Conservation (phyloP, 179 eudicot species). For the Spinacia oleracea region DNA sequence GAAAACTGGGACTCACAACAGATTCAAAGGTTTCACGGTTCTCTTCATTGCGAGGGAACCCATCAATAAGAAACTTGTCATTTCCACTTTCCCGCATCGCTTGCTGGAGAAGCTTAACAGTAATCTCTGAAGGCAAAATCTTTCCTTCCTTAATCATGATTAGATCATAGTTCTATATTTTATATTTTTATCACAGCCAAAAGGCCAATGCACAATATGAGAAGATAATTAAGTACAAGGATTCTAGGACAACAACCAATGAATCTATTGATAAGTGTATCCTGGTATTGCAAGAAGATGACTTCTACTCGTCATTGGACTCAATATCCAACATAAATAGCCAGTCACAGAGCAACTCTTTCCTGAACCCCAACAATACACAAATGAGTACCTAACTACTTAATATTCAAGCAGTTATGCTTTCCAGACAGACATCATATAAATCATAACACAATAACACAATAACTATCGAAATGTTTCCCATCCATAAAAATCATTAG, state of each 20-base stretch:
- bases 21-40: slow-evolving; percentile 71
- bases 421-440: not conserved
- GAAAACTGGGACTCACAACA: slow-evolving; percentile 51
- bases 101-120: slow-evolving; percentile 67
- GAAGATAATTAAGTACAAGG: not conserved
- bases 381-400: not conserved
- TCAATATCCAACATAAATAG: not conserved
- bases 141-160: slow-evolving; percentile 76
- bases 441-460: not conserved
- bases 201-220: not conserved
- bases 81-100: slow-evolving; percentile 63
- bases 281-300: not conserved
- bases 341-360: slow-evolving; percentile 2
- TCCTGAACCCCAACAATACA: not conserved
- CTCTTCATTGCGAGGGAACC: slow-evolving; percentile 90
- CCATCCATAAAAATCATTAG: not conserved
- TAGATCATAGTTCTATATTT: slow-evolving; percentile 67
- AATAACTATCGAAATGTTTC: not conserved
- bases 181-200: slow-evolving; percentile 2
- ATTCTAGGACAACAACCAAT: not conserved
- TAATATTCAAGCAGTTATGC: no score
- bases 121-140: slow-evolving; percentile 84
- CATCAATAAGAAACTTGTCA: slow-evolving; percentile 83
- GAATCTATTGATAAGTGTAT: not conserved
- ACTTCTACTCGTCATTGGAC: not conserved